Base-by-base conservation (phyloP, 2,329 filamentous ascomycete genomes). In the Ascosphaera apis region DNA sequence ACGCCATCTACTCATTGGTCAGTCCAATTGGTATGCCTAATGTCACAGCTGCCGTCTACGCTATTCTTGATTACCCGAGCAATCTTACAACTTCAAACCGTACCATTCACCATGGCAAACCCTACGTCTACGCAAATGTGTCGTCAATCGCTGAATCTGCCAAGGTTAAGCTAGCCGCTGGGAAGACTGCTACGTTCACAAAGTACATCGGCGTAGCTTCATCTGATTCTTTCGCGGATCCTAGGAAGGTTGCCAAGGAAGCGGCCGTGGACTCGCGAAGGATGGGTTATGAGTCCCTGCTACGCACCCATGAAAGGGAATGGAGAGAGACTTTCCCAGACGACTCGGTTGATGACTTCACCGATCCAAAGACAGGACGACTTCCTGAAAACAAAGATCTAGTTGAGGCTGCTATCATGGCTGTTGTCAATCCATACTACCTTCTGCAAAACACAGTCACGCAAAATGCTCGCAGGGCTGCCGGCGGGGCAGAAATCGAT, bases 171-270 rank as follows among this genome's bases (percentile, higher is more conserved):
- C 55, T 79, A 4, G 54, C 53, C 19, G 62, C 63, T 2, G 66
- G 67, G 1, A 47, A 66, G 42, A 61, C 62, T 0, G 58, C 67
- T 2, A 66, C 60, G 1, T 52, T 80, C 33, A 66, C 62, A 33
- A 82, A 82, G 46, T 80, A 65, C 43, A 62, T 81, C 12, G 76
- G 76, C 18, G 65, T 62, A 34, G 75, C 76, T 3, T 77, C 75
- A 1, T 66, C 65, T 0, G 76, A 81, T 50, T 74, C 72, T 0
- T 81, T 79, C 45, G 41, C 54, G 0, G 54, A 74, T 41, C 66
- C 75, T 0, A 56, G 66, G 39, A 45, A 49, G 2, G 58, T 62
- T 1, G 76, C 76, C 2, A 58, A 60, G 39, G 48, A 61, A 4
- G 72, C 72, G 2, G 69, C 66, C 1, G 46, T 56, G 4, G 50